Evolutionary conservation across 169 alveolate species (phyloP).

Genomic region (Babesia sp.): DNA sequence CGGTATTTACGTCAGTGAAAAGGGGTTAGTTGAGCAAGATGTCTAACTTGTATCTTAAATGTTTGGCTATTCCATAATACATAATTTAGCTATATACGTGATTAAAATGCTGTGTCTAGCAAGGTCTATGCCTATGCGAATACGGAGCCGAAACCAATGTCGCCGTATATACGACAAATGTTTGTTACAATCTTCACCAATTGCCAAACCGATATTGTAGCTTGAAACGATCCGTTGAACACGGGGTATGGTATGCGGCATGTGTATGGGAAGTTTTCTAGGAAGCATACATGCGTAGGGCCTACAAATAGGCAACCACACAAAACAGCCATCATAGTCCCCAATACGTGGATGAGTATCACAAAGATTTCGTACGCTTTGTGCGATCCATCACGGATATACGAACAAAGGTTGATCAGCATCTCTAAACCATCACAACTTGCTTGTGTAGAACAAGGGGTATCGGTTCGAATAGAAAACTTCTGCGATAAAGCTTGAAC

Average conservation of each 20-base stretch:
- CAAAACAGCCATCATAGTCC: conserved; percentile 79
- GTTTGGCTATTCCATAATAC: background rate
- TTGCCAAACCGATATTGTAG: conserved; percentile 83
- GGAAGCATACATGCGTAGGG: conserved; percentile 81
- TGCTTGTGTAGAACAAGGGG: conserved; percentile 54
- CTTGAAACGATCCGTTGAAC: conserved; percentile 79
- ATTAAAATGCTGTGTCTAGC: background rate
- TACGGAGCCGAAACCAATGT: conserved; percentile 59
- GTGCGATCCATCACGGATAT: conserved; percentile 73
- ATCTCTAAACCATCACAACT: conserved; percentile 60
- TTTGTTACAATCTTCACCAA: conserved; percentile 75
- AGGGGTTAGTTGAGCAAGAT: conserved; percentile 82
- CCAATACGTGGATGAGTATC: conserved; percentile 81
- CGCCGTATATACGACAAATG: conserved; percentile 74
- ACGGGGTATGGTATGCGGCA: conserved; percentile 86
- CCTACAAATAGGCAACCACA: conserved; percentile 86
- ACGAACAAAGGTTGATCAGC: conserved; percentile 74
- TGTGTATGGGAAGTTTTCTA: conserved; percentile 85
- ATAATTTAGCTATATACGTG: background rate
- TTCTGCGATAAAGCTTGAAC: conserved; percentile 21
- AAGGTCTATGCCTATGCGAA: too few species aligned
- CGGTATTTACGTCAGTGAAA: conserved; percentile 98
- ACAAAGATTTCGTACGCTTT: conserved; percentile 77
- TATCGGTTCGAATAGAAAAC: conserved; percentile 14
- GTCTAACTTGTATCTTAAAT: conserved; percentile 2